A percentile compares a stretch with the other conserved stretches of the same genome.
phyloP scores from a whole-genome alignment of 768 basidiomycete genomes.

The Tephrocybe sp. region DNA sequence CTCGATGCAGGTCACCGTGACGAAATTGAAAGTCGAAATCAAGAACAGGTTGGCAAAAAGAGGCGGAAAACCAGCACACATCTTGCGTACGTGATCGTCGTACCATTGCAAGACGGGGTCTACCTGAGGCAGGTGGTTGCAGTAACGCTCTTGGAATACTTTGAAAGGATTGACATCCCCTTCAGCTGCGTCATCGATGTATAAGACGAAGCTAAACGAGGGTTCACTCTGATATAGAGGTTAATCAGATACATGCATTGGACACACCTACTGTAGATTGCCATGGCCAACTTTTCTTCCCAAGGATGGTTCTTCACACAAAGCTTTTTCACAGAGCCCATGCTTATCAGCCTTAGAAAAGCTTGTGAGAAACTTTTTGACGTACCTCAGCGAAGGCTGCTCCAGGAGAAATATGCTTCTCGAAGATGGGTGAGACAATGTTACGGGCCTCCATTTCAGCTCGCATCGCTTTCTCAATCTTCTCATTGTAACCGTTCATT shows the following conservation, averaged over 20 bases:
- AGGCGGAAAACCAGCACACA: constrained; percentile 7
- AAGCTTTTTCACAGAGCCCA: no score
- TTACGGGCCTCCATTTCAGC: no score
- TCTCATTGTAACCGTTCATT: no score
- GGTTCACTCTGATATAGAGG: background rate
- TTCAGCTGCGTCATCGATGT: constrained; percentile 9
- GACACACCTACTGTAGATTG: constrained; percentile 17
- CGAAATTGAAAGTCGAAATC: constrained; percentile 10
- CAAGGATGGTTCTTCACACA: background rate
- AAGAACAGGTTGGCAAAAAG: constrained; percentile 8
- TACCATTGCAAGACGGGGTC: constrained; percentile 10
- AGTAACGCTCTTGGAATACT: constrained; percentile 11
- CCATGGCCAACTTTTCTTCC: constrained; percentile 14
- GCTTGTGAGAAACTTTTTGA: no score
- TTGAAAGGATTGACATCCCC: constrained; percentile 2
- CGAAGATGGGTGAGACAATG: no score
- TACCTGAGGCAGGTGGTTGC: constrained; percentile 7
- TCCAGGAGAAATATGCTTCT: no score
- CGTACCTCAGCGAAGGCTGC: no score
- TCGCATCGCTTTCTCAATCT: no score
- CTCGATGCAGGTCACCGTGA: constrained; percentile 7
- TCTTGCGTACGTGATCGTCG: constrained; percentile 2
- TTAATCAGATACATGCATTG: background rate
- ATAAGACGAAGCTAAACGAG: constrained; percentile 8
- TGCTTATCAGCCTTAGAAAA: no score